phyloP scores from a whole-genome alignment of 768 basidiomycete genomes.

The Pleurotus djamor region DNA sequence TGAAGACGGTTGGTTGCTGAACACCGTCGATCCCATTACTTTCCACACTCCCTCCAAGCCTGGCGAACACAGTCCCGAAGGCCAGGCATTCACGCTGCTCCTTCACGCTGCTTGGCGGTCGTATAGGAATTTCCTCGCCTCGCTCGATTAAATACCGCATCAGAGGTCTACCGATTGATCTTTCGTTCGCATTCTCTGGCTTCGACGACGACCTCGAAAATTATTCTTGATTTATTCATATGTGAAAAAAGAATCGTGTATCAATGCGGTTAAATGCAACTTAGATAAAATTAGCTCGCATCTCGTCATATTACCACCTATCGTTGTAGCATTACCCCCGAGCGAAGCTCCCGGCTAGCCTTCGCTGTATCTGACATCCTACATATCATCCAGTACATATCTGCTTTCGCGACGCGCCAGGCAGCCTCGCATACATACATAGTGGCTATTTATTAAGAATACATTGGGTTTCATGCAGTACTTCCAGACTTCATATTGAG shows the following conservation, averaged over 20 bases:
- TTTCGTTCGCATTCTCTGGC: not conserved
- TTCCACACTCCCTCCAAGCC: slow-evolving; percentile 35
- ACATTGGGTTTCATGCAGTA: no score
- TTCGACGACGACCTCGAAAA: not conserved
- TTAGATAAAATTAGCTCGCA: not conserved
- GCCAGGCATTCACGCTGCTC: slow-evolving; percentile 57
- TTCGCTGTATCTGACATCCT: not conserved
- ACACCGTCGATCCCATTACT: slow-evolving; percentile 47
- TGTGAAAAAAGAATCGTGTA: slow-evolving; percentile 1
- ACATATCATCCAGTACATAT: not conserved
- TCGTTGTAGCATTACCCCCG: not conserved
- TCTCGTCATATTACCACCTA: not conserved
- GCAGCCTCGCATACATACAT: no score
- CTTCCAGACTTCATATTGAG: no score
- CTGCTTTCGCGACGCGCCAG: no score
- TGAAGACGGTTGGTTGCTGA: slow-evolving; percentile 39
- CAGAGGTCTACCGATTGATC: not conserved
- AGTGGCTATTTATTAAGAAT: no score
- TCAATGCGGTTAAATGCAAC: not conserved
- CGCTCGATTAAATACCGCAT: not conserved
- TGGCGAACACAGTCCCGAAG: slow-evolving; percentile 49
- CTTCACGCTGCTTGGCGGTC: slow-evolving; percentile 41
- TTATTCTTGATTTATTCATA: slow-evolving; percentile 6
- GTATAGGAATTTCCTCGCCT: slow-evolving; percentile 11
- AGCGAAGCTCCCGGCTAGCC: not conserved